Evolutionary conservation across 208 protist genomes (phyloP), one percentile per base, ranked within the genome.

Genomic region (Trypanosoma conorhini): DNA sequence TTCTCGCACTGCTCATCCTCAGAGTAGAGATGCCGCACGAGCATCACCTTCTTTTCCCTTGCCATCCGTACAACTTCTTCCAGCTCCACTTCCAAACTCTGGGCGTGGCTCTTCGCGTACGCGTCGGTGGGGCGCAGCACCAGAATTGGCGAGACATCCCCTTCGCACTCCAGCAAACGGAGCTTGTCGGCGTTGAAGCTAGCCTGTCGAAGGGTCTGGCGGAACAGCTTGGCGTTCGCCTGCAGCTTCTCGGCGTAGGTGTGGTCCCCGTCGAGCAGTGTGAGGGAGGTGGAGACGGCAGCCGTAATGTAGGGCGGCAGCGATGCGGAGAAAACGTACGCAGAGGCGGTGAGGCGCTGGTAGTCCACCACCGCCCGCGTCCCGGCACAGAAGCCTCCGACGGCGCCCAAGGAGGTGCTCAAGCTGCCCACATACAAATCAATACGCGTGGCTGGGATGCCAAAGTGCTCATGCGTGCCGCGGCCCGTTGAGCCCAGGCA

Each of bases 241-340:
- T 85, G 86, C 50, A 97, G 60, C 17, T 73, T 72, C 59, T 64
- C 54, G 22, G 84, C 62, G 48, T 71, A 80, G 28, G 56, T 74
- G 38, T 62, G 22, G 57, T 96, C 80, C 17, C 73, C 54, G 54
- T 95, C 71, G 4, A 99, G 72, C 10, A 96, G 61, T 0, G 82
- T 67, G 15, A 99, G 70, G 4, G 85, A 88, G 44, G 74, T 76
- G 13, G 84, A 86, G 19, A 93, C 91, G 15, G 92, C 87, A 3
- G 86, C 79, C 3, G 95, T 96, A 8, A 98, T 62, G 74, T 98
- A 98, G 13, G 98, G 93, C 15, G 98, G 98, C 12, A 98, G 75
- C 8, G 98, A 99, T 9, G 98, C 98, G 19, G 96, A 99, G 82
- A 99, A 99, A 50, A 97, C 89, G 84, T 99, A 99, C 35, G 96